These are phyloP conservation scores for Pelargonium citronellum DNA, from an alignment of 441 rosid species.

Conservation along the genomic window DNA sequence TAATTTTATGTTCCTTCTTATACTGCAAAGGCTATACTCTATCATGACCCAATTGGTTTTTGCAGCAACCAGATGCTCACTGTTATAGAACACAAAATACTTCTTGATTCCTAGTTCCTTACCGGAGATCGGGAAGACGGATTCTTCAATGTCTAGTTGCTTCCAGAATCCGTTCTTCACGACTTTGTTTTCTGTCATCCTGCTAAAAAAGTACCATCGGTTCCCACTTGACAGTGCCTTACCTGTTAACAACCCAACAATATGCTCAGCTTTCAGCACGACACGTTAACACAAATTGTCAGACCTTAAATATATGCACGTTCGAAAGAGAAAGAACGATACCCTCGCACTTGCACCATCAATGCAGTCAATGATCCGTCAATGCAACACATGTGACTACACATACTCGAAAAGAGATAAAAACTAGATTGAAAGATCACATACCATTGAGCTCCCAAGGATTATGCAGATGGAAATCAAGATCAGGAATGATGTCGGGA, in stretches of 20 bases:
- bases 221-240: constrained; percentile 37
- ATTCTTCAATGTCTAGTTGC: constrained; percentile 25
- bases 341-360: too few species aligned
- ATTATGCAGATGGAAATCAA: constrained; percentile 23
- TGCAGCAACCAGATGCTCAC: constrained; percentile 15
- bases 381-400: not conserved
- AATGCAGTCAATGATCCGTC: too few species aligned
- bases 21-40: constrained; percentile 31
- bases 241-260: constrained; percentile 20
- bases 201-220: constrained; percentile 38
- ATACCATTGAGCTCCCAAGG: constrained; percentile 46
- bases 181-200: constrained; percentile 20
- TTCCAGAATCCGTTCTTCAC: constrained; percentile 40
- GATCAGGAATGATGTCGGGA: constrained; percentile 35
- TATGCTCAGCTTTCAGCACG: not conserved
- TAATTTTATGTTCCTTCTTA: constrained; percentile 12
- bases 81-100: constrained; percentile 24
- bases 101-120: constrained; percentile 34
- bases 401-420: not conserved
- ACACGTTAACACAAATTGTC: too few species aligned
- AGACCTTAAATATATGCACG: too few species aligned
- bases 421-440: not conserved
- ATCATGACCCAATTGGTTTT: constrained; percentile 45
- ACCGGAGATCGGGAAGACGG: constrained; percentile 23
- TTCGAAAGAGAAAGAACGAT: too few species aligned